Conservation (phyloP, 2,329 filamentous ascomycete genomes). For the Onygenales sp. region DNA sequence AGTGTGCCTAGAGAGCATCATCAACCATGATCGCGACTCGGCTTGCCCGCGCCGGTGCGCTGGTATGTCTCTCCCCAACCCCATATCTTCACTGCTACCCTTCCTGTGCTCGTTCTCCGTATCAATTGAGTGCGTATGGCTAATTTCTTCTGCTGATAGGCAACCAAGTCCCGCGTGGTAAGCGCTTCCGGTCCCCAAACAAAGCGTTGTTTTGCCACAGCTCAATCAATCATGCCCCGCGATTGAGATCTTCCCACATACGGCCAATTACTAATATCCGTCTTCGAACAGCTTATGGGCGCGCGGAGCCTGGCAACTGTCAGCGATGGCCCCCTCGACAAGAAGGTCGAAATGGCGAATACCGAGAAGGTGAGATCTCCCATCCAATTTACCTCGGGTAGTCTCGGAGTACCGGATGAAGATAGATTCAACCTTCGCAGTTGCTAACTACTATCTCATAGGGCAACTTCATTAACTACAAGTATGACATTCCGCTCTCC, state of each 20-base stretch:
- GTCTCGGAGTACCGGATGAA: constrained; percentile 11
- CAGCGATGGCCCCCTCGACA: constrained; percentile 74
- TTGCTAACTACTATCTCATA: constrained; percentile 22
- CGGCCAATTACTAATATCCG: constrained; percentile 16
- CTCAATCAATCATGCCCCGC: not conserved
- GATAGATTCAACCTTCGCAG: constrained; percentile 1
- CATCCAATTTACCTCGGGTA: constrained; percentile 13
- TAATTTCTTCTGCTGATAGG: constrained; percentile 22
- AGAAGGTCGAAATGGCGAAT: constrained; percentile 97
- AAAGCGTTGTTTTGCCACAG: not conserved
- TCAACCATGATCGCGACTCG: constrained; percentile 39
- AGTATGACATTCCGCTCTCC: constrained; percentile 29
- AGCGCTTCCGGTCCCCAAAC: constrained; percentile 15
- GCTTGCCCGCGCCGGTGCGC: constrained; percentile 38
- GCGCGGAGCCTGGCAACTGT: constrained; percentile 72
- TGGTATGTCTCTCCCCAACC: constrained; percentile 28
- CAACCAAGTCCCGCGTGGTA: constrained; percentile 38
- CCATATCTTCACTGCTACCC: not conserved
- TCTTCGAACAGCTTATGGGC: constrained; percentile 48
- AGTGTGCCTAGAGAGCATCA: constrained; percentile 28
- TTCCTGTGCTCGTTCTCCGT: not conserved
- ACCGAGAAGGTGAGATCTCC: constrained; percentile 59
- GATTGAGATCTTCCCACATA: constrained; percentile 2
- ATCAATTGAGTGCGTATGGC: constrained; percentile 8
- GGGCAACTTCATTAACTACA: constrained; percentile 96